phyloP scores from a whole-genome alignment of 108 stramenopile species.

The Stephanodiscus minutulus region DNA sequence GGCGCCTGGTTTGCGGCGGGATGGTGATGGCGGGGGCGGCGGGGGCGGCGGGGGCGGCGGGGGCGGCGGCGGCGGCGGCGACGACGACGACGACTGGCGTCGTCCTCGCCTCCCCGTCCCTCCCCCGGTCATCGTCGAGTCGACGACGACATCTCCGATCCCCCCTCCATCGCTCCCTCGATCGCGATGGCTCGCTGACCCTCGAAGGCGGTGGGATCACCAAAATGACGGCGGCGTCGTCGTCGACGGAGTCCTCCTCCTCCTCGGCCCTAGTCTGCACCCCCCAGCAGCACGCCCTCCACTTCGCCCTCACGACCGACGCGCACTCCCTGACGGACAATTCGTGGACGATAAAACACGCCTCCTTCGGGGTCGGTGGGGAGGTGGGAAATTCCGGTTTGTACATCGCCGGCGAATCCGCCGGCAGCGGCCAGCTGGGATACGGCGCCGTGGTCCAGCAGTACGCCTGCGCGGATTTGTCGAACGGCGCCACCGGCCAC shows the following conservation, averaged over 20 bases:
- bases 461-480: background rate
- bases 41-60: background rate
- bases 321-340: conserved; percentile 20
- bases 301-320: conserved; percentile 14
- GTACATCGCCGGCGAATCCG: conserved; percentile 1
- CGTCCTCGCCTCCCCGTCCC: background rate
- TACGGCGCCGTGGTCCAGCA: conserved; percentile 22
- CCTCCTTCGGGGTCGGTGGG: background rate
- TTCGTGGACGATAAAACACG: conserved; percentile 8
- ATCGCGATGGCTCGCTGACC: background rate
- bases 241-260: background rate
- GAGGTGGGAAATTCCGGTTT: background rate
- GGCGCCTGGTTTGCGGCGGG: background rate
- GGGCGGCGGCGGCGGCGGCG: background rate
- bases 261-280: background rate
- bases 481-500: background rate
- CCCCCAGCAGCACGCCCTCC: conserved; percentile 8
- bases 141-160: background rate
- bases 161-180: background rate
- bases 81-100: background rate
- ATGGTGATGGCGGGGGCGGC: background rate
- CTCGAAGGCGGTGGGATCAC: background rate
- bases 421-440: background rate
- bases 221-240: background rate
- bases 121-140: background rate